phyloP scores from a whole-genome alignment of 2,329 filamentous ascomycete genomes.

The Phaeosphaeriaceae sp. region DNA sequence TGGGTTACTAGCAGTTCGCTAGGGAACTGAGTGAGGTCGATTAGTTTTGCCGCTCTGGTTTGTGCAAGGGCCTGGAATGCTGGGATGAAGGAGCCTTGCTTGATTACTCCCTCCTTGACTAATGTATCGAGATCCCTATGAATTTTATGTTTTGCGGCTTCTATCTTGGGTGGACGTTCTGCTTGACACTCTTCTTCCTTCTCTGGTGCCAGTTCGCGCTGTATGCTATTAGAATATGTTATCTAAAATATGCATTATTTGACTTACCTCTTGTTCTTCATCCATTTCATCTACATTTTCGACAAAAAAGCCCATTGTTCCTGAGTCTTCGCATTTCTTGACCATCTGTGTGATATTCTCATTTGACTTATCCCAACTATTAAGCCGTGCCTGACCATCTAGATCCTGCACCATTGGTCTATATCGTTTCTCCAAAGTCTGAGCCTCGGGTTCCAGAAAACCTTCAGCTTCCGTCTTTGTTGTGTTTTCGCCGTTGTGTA shows the following conservation, averaged over 20 bases:
- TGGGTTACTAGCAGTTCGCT: no score
- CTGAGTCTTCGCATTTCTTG: slow-evolving; percentile 28
- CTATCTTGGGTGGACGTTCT: slow-evolving; percentile 54
- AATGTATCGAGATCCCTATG: slow-evolving; percentile 54
- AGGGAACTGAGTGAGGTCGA: no score
- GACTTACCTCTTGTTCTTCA: no score
- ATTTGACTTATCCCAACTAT: slow-evolving; percentile 20
- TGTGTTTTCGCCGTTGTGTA: slow-evolving; percentile 39
- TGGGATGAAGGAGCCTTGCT: slow-evolving; percentile 43
- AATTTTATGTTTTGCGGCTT: slow-evolving; percentile 52
- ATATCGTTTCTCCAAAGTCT: slow-evolving; percentile 61
- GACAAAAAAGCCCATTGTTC: slow-evolving; percentile 36
- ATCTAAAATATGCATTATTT: no score
- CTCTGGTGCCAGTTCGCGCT: slow-evolving; percentile 69
- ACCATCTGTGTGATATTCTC: slow-evolving; percentile 28
- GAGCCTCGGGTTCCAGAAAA: slow-evolving; percentile 64
- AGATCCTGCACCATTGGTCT: slow-evolving; percentile 36
- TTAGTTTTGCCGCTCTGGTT: slow-evolving; percentile 50
- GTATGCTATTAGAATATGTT: no score
- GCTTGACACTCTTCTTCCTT: slow-evolving; percentile 65
- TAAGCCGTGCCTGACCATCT: slow-evolving; percentile 1
- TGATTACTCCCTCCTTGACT: slow-evolving; percentile 46
- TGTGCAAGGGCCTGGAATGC: slow-evolving; percentile 55
- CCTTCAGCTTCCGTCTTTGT: slow-evolving; percentile 40
- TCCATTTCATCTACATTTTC: slow-evolving; percentile 67